Conservation (phyloP, 352 stramenopile genomes). For the Pythium pyrilobum region DNA sequence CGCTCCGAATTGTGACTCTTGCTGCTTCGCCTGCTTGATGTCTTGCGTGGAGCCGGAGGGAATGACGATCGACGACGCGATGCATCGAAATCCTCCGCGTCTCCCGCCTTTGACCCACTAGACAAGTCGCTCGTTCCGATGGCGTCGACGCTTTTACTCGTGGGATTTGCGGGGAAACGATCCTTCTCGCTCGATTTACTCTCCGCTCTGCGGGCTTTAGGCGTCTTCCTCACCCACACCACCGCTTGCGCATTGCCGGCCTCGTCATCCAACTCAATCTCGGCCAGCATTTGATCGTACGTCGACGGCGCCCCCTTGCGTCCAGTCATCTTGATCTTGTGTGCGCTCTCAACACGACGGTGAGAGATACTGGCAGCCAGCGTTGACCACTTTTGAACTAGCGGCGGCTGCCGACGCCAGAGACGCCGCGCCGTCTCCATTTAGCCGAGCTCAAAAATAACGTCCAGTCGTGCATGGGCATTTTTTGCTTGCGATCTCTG, state of each 20-base stretch:
- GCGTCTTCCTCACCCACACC: no score
- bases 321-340: constrained; percentile 10
- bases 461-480: neutral
- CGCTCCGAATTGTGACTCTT: constrained; percentile 1
- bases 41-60: neutral
- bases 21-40: constrained; percentile 4
- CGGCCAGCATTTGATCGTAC: constrained; percentile 21
- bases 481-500: neutral
- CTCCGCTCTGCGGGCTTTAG: neutral
- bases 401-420: no score
- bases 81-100: no score
- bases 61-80: neutral
- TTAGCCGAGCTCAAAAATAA: neutral
- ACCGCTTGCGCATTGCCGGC: neutral
- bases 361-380: no score
- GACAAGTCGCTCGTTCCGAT: no score
- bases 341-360: neutral
- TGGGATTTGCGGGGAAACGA: no score
- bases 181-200: neutral
- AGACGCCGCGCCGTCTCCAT: neutral
- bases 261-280: constrained; percentile 12
- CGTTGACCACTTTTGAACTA: no score
- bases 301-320: constrained; percentile 1
- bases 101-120: no score
- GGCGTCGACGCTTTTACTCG: no score